Base-by-base conservation (phyloP, 2,329 filamentous ascomycete species). In the Apiospora aurea region DNA sequence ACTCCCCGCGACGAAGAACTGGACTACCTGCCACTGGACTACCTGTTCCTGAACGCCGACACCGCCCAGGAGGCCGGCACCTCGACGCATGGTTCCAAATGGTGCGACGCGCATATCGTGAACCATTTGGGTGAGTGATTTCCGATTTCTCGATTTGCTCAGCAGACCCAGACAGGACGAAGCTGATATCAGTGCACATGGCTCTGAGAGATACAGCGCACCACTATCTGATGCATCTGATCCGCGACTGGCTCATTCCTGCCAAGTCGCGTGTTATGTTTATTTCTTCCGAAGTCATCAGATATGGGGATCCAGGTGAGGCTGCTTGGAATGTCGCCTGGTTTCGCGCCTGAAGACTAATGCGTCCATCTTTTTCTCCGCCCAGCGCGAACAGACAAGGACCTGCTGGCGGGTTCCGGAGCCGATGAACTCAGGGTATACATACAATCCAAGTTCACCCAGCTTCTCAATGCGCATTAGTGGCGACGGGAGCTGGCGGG, bases 401-500 rank as follows among this genome's bases (percentile, higher is more conserved):
- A 81, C 41, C 74, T 79, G 67, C 72, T 81, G 29, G 82, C 80
- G 1, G 80, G 78, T 1, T 83, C 85, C 0, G 84, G 82, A 4
- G 77, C 78, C 0, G 75, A 78, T 0, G 74, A 68, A 0, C 57
- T 67, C 2, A 73, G 68, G 0, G 78, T 83, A 11, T 89, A 89
- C 73, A 29, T 74, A 11, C 79, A 82, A 53, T 84, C 83, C 73
- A 89, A 89, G 74, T 88, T 89, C 71, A 80, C 83, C 0, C 85
- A 86, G 73, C 81, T 89, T 0, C 83, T 89, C 0, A 81, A 82
- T 8, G 85, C 87, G 0, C 87, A 89, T 67, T 89, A 86, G 86
- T 89, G 87, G 87, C 86, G 86, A 1, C 86, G 87, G 4, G 80
- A 87, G 74, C 82, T 89, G n/a, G 71, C 75, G 0, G 84, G 79